Evolutionary conservation across 1,139 yeast genomes (phyloP), one percentile per base, ranked within the genome.

Genomic region (Nakaseomyces nivariensis): DNA sequence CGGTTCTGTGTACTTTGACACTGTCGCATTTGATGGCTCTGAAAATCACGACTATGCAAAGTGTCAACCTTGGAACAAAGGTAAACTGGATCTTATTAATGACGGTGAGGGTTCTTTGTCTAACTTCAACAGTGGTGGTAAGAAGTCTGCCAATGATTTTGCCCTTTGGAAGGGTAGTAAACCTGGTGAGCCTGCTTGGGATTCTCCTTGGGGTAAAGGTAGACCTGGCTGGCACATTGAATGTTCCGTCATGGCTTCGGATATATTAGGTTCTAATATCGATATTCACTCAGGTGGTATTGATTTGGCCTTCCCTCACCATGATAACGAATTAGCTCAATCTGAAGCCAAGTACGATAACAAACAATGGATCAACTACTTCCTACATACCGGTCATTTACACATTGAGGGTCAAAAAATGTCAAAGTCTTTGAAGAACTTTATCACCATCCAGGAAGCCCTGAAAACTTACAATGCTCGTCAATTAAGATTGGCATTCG

Each of bases 191-290:
- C 99, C 99, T 22, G 78, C 81, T 44, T 92, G 98, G 97, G 77
- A 76, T 3, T 87, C 96, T 2, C 90, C 94, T 40, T 92, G 97
- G 97, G 98, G 98, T 36, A 74, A 76, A 52, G 99, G 98, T 47
- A 84, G 99, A 67, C 99, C 99, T 3, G 99, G 99, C 2, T 92
- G 99, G 99, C 99, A 92, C 67, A 92, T 92, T 67, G 99, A 92
- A 70, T 92, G 99, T 75, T 89, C 97, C 5, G 98, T 92, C 13
- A 92, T 92, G 99, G 98, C 98, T 1, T 78, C 92, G 49, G 96
- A 89, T 60, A 77, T 89, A 46, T 75, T 86, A 43, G 97, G 97
- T 1, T 70, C 78, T 36, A 76, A 77, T 51, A 85, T 94, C 76
- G 99, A 92, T 69, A 88, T 92, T 58, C 99, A 92, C 67, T 83